Base-by-base conservation (phyloP, 345 rosid genomes). In the Isatis tinctoria region DNA sequence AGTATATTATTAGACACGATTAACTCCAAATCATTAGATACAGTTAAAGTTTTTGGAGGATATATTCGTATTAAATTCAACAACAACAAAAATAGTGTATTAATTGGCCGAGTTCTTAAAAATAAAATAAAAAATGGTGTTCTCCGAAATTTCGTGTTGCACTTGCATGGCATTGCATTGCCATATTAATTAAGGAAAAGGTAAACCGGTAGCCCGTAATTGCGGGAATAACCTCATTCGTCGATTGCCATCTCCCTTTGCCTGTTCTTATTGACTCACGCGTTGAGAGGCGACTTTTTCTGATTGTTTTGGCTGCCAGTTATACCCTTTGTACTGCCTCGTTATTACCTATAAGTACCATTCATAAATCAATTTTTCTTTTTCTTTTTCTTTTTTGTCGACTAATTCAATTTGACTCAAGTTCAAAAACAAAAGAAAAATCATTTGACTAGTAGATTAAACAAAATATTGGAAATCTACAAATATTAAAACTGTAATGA, bases 121-220 rank as follows among this genome's bases (percentile, higher is more conserved):
- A 60, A 56, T 22, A 11, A 13, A 60, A 56, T 22, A 24, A 48
- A n/a, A 60, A 61, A 17, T n/a, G 51, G 48, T 6, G 6, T 7
- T 61, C 39, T 11, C 35, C 11, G 35, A 27, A 49, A 37, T 30
- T 10, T 8, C 16, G 70, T 32, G 45, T 5, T 72, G 47, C 17
- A 60, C 36, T 60, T 60, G 45, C 30, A 7, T 44, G 47, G 69
- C 56, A 45, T 30, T 14, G n/a, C 32, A 49, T 20, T n/a, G 13
- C 10, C 8, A 10, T 18, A 48, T 16, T 52, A 24, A 51, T 40
- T 51, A 63, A 72, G 63, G 12, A 51, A 52, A 24, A 63, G 45
- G 64, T 43, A 63, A 73, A 73, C 76, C 69, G 56, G 76, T 41
- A 6, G 53, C 26, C 10, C 64, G 64, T 53, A 64, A 43, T 12